Percentiles rank a stretch among this genome's conserved stretches.
Conservation (phyloP, 2,329 filamentous ascomycete genomes). For the Penicillium sp. region DNA sequence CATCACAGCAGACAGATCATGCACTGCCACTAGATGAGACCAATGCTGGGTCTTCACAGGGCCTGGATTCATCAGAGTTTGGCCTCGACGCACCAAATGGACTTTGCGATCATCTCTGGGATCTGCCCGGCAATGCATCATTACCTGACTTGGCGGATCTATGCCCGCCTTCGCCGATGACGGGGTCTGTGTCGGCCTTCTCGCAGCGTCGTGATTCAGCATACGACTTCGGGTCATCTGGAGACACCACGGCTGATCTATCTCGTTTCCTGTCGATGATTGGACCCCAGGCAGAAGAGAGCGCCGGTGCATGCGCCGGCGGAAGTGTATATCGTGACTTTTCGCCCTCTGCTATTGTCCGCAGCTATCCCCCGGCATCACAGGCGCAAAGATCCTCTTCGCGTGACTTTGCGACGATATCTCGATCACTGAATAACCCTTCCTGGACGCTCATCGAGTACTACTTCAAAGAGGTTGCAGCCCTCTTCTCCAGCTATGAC, state of each 20-base stretch:
- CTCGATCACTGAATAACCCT: constrained; percentile 47
- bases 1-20: constrained; percentile 3
- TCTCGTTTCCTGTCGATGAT: constrained; percentile 30
- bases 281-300: constrained; percentile 20
- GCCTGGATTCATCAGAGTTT: constrained; percentile 9
- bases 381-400: constrained; percentile 16
- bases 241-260: constrained; percentile 22
- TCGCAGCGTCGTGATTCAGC: constrained; percentile 14
- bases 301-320: too few relatives aligned
- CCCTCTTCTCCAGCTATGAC: constrained; percentile 65
- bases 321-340: constrained; percentile 27
- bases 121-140: constrained; percentile 28
- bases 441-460: constrained; percentile 62
- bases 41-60: not conserved
- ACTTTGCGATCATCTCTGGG: constrained; percentile 36
- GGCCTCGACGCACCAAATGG: constrained; percentile 19
- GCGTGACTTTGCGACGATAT: constrained; percentile 38
- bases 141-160: constrained; percentile 38
- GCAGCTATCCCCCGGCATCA: constrained; percentile 32
- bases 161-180: constrained; percentile 26
- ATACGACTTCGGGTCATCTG: constrained; percentile 23
- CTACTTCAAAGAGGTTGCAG: constrained; percentile 65
- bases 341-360: constrained; percentile 36
- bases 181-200: constrained; percentile 19
- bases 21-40: constrained; percentile 8